A percentile compares a stretch with the other conserved stretches of the same genome.
These are phyloP conservation scores for Salix koriyanagi DNA, from an alignment of 345 rosid genomes.

Conservation along the genomic window DNA sequence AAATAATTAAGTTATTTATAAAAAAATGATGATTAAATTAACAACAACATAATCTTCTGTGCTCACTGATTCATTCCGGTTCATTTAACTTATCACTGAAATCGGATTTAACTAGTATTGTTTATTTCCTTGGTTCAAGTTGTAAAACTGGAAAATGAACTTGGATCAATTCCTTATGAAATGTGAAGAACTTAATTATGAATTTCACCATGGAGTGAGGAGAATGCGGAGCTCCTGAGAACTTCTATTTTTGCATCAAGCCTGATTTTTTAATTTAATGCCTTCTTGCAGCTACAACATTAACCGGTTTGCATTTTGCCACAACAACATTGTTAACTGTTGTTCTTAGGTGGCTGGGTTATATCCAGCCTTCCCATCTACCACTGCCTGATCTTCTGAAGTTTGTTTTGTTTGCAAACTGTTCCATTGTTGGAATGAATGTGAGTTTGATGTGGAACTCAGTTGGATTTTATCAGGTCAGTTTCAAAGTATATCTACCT, in stretches of 20 bases:
- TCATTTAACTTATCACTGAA: neutral
- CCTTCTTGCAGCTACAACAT: constrained; percentile 78
- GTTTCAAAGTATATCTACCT: neutral
- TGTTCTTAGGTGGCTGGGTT: constrained; percentile 78
- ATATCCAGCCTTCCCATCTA: constrained; percentile 73
- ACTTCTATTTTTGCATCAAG: neutral
- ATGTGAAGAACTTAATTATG: neutral
- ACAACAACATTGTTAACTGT: constrained; percentile 80
- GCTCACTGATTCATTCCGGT: neutral
- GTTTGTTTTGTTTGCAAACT: constrained; percentile 89
- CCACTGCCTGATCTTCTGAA: constrained; percentile 72
- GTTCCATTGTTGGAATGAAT: constrained; percentile 98
- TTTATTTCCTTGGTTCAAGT: neutral
- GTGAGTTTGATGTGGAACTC: constrained; percentile 99
- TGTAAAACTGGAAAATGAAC: neutral
- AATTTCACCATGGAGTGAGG: neutral
- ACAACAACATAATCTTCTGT: neutral
- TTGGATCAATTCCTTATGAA: neutral
- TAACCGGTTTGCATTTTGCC: constrained; percentile 95
- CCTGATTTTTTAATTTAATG: constrained; percentile 23
- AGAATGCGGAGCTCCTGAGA: neutral
- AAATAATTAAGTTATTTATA: neutral
- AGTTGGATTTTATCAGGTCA: constrained; percentile 99
- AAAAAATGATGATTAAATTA: neutral
- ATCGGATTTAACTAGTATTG: neutral